Conservation (phyloP, 2,329 filamentous ascomycete genomes). For the Trichophyton simii region DNA sequence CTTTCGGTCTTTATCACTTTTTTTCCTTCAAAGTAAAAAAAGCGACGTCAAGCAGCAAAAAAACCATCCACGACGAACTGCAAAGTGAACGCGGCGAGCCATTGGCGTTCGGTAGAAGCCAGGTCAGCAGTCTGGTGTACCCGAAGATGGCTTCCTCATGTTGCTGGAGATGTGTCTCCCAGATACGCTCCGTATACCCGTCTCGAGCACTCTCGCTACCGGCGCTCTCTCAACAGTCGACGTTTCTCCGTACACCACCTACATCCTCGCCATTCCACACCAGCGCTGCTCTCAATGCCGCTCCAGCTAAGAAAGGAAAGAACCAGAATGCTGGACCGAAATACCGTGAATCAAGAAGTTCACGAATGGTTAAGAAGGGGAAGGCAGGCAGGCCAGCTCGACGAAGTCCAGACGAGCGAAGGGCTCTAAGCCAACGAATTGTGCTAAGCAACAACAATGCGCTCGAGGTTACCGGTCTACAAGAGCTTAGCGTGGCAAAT, state of each 20-base stretch:
- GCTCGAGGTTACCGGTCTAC: slow-evolving; percentile 57
- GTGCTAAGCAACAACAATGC: slow-evolving; percentile 92
- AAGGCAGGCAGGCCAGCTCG: slow-evolving; percentile 34
- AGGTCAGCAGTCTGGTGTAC: background rate
- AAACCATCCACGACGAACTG: background rate
- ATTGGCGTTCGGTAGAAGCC: background rate
- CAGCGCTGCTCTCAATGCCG: slow-evolving; percentile 26
- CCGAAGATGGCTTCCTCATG: slow-evolving; percentile 42
- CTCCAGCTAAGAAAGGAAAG: slow-evolving; percentile 37
- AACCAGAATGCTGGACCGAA: slow-evolving; percentile 17
- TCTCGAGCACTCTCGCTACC: background rate
- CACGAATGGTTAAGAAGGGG: slow-evolving; percentile 36
- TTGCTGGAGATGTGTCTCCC: slow-evolving; percentile 48
- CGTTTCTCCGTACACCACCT: slow-evolving; percentile 24
- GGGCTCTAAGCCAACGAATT: slow-evolving; percentile 75
- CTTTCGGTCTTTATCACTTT: background rate
- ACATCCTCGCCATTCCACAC: slow-evolving; percentile 37
- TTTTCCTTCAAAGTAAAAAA: background rate
- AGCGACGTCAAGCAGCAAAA: background rate
- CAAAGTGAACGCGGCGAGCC: background rate
- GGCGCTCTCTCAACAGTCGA: background rate
- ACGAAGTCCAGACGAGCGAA: slow-evolving; percentile 66
- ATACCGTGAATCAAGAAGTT: slow-evolving; percentile 28
- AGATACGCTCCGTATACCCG: slow-evolving; percentile 28
- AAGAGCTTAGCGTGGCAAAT: slow-evolving; percentile 45